Base-by-base conservation (phyloP, 495 filamentous ascomycete genomes). In the Hyaloscypha bicolor region DNA sequence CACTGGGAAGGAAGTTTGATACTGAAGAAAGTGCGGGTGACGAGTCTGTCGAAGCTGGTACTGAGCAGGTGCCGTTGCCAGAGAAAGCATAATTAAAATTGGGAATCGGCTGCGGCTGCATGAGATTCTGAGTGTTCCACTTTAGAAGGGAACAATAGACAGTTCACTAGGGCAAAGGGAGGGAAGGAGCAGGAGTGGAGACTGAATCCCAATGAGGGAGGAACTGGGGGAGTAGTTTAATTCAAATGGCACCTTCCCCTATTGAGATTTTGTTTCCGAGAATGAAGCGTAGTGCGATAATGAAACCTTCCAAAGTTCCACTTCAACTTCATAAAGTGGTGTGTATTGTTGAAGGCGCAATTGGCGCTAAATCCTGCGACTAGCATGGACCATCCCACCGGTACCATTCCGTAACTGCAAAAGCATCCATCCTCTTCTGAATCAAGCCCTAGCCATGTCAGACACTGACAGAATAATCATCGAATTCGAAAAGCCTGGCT, bases 1-100 rank as follows among this genome's bases (percentile, higher is more conserved):
- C 16, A 11, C 39, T 62, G 60, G 37, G 60, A 51, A 56, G 21
- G 51, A 56, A 29, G n/a, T 56, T 56, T 22, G 53, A 56, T 11
- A 56, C 8, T 25, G 53, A 56, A 8, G 53, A 32, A 9, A 56
- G 1, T 2, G 51, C 19, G 19, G 30, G 22, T 29, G 53, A 25
- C 9, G n/a, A 56, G 21, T 29, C 9, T 29, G 21, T 29, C 9
- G 53, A 56, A 6, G 22, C 53, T 56, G 21, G 4, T 29, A 30
- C 30, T 29, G 16, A 25, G 30, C 9, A 29, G 9, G 22, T 56
- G 53, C 3, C 11, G 22, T 56, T 56, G 21, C 53, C 53, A 9
- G 22, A 14, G 9, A 56, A 56, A 32, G 11, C 19, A 0, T 9
- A 14, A 56, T 56, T 4, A 9, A 6, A n/a, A 32, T 56, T 6